phyloP scores from a whole-genome alignment of 495 filamentous ascomycete species.

The Aspergillus baeticus region DNA sequence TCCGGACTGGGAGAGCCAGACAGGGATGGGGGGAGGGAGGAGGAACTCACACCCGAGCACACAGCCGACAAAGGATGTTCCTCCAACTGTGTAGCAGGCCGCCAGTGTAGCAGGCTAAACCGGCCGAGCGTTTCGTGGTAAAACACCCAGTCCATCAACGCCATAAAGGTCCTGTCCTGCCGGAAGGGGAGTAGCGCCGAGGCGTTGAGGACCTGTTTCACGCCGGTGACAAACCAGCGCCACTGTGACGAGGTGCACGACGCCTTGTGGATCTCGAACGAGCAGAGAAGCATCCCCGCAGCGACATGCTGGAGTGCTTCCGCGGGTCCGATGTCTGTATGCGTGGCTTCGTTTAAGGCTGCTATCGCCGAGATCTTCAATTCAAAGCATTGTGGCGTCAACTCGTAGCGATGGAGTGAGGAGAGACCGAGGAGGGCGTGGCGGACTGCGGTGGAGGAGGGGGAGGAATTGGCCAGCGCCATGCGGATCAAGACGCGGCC shows the following conservation, averaged over 20 bases:
- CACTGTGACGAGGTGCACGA: constrained; percentile 17
- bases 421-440: constrained; percentile 10
- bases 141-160: constrained; percentile 14
- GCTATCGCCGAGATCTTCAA: constrained; percentile 12
- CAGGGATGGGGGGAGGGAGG: background rate
- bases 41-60: background rate
- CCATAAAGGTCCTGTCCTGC: background rate
- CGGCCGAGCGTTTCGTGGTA: constrained; percentile 10
- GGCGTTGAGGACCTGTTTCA: constrained; percentile 3
- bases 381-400: constrained; percentile 8
- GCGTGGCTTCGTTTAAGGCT: constrained; percentile 6
- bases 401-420: constrained; percentile 13
- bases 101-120: constrained; percentile 16
- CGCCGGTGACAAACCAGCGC: constrained; percentile 8
- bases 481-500: constrained; percentile 12
- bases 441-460: constrained; percentile 10
- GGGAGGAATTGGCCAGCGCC: constrained; percentile 2
- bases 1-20: too few species aligned
- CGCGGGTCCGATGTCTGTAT: background rate
- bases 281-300: constrained; percentile 17
- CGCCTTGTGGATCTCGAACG: constrained; percentile 17
- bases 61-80: background rate
- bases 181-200: background rate
- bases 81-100: background rate
- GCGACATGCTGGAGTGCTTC: constrained; percentile 16